Conservation (phyloP, 345 rosid genomes). For the Brassica nigra region DNA sequence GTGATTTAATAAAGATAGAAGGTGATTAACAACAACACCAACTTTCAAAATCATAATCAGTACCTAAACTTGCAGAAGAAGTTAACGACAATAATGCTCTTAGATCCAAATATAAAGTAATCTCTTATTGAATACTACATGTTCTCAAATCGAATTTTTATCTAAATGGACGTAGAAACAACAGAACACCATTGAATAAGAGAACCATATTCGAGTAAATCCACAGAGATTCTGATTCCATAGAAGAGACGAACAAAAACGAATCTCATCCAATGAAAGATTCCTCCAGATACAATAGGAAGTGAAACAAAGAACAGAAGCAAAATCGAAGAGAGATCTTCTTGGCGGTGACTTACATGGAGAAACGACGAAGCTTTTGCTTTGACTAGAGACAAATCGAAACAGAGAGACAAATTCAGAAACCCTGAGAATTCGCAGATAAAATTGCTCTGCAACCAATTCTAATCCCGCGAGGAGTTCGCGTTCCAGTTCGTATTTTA, state of each 20-base stretch:
- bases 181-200: conserved; percentile 13
- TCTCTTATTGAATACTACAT: background rate
- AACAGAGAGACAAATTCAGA: conserved; percentile 22
- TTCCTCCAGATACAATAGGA: background rate
- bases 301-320: conserved; percentile 5
- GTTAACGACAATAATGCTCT: background rate
- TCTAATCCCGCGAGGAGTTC: conserved; percentile 28
- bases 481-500: conserved; percentile 37
- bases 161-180: background rate
- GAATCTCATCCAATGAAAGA: background rate
- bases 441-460: conserved; percentile 18
- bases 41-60: background rate
- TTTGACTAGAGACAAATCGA: conserved; percentile 38
- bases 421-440: conserved; percentile 41
- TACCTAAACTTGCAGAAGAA: background rate
- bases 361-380: conserved; percentile 28
- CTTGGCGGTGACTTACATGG: conserved; percentile 29
- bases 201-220: conserved; percentile 14
- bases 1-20: background rate
- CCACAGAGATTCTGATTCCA: conserved; percentile 18
- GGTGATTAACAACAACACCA: background rate
- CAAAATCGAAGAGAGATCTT: conserved; percentile 19
- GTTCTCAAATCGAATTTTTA: background rate
- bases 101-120: background rate
- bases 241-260: background rate